Conservation (phyloP, 257 asterid species). For the Phtheirospermum japonicum region DNA sequence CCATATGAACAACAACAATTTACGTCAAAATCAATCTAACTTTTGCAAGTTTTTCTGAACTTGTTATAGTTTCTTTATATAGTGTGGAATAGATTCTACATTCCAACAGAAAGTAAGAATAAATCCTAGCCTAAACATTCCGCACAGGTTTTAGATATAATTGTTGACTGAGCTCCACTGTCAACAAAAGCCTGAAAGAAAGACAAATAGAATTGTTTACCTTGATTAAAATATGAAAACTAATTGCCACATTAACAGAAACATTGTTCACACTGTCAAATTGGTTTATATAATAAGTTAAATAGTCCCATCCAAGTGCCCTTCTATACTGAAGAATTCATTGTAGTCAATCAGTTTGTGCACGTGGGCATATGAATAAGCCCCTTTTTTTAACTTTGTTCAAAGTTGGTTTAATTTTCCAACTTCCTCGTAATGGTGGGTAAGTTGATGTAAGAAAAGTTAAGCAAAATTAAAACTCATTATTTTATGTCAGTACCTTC, state of each 20-base stretch:
- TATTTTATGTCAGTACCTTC: constrained; percentile 56
- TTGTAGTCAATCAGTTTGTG: not conserved
- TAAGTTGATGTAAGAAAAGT: constrained; percentile 16
- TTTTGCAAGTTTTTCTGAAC: too few species aligned
- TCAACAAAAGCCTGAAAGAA: constrained; percentile 92
- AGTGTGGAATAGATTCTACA: constrained; percentile 11
- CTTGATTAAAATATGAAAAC: constrained; percentile 18
- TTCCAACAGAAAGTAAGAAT: constrained; percentile 19
- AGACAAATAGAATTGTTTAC: constrained; percentile 10
- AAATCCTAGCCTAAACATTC: constrained; percentile 81
- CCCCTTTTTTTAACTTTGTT: not conserved
- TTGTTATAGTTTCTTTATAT: too few species aligned
- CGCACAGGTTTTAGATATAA: constrained; percentile 95
- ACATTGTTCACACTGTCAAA: constrained; percentile 11
- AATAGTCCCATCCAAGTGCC: constrained; percentile 4
- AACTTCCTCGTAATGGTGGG: constrained; percentile 6
- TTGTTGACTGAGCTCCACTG: constrained; percentile 99
- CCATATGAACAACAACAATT: too few species aligned
- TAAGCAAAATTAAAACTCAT: constrained; percentile 19
- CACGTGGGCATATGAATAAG: too few species aligned
- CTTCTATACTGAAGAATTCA: constrained; percentile 4
- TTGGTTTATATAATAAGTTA: constrained; percentile 11
- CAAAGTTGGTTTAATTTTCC: not conserved
- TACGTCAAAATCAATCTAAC: too few species aligned
- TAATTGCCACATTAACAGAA: constrained; percentile 20